Base-by-base conservation (phyloP, 345 rosid species). In the Melastoma malabathricum region DNA sequence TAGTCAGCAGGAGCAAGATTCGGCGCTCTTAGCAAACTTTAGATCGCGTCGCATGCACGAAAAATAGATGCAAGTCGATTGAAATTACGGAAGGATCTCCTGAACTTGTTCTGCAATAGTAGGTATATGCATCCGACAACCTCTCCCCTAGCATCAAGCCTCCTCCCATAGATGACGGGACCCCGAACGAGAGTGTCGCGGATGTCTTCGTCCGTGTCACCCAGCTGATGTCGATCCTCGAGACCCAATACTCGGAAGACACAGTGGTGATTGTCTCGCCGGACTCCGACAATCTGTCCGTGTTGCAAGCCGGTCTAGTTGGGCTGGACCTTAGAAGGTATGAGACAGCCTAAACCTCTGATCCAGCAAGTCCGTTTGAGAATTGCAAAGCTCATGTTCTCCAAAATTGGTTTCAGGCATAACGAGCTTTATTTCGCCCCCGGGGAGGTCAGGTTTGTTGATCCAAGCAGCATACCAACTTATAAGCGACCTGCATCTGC, bases 141-240 rank as follows among this genome's bases (percentile, higher is more conserved):
- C 67, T 83, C 57, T 86, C 97, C 1, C 64, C 85, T 46, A 75
- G 77, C 66, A 81, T 72, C 65, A 89, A 75, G 63, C 97, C 97
- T 27, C 95, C 97, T 57, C 95, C 94, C 6, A 83, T 68, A 23
- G 81, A 77, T 19, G 97, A 89, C 22, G 94, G 95, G 57, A 89
- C 97, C n/a, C 95, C 94, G 6, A 89, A 86, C 48, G 97, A 86
- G 70, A 89, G 95, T 49, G 88, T 81, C 4, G 50, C 81, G 3
- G 95, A 83, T 51, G 97, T 89, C n/a, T 86, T 89, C 2, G 95
- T 86, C 52, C 95, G 95, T 5, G 73, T 86, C 38, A 89, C 88
- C 15, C 90, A 89, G 55, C 86, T 89, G 43, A 89, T 89, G 97
- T 86, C 95, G 6, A 86, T 89, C 67, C 90, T 89, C 1, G 94